phyloP scores from a whole-genome alignment of 352 stramenopile species.

The Phytophthora megakarya region DNA sequence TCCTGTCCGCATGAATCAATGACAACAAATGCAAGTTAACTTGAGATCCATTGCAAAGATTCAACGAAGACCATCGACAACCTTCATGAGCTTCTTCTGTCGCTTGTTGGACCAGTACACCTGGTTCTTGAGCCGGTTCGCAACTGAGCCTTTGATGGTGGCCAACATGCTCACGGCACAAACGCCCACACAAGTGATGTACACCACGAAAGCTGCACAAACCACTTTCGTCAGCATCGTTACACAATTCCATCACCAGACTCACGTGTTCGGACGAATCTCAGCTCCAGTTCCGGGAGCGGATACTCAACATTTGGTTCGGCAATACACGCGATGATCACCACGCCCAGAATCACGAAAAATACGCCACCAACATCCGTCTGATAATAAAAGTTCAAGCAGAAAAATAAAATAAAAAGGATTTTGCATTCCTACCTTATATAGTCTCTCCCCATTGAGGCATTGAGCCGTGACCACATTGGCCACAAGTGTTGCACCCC shows the following conservation, averaged over 20 bases:
- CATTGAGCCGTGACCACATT: conserved; percentile 90
- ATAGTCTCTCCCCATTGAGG: conserved; percentile 81
- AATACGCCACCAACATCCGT: conserved; percentile 84
- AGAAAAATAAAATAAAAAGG: conserved; percentile 6
- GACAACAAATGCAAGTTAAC: conserved; percentile 1
- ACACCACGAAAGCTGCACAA: conserved; percentile 70
- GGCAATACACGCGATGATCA: conserved; percentile 87
- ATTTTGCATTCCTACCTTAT: conserved; percentile 38
- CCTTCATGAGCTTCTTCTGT: conserved; percentile 84
- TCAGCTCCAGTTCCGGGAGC: conserved; percentile 78
- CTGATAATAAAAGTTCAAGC: conserved; percentile 26
- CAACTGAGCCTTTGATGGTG: conserved; percentile 88
- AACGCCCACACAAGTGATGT: conserved; percentile 78
- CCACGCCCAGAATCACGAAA: conserved; percentile 87
- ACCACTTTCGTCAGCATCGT: too few species aligned
- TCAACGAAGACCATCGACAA: conserved; percentile 6
- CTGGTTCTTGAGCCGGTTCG: conserved; percentile 85
- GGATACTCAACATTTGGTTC: conserved; percentile 88
- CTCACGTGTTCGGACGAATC: conserved; percentile 77
- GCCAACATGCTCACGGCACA: conserved; percentile 83
- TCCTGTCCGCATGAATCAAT: conserved; percentile 29
- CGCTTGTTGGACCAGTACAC: conserved; percentile 81
- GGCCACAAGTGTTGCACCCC: conserved; percentile 84
- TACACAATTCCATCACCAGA: background rate
- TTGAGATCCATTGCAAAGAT: background rate